Evolutionary conservation across 148 eudicot genomes (phyloP), one percentile per base, ranked within the genome.

Genomic region (Chenopodium quinoa): DNA sequence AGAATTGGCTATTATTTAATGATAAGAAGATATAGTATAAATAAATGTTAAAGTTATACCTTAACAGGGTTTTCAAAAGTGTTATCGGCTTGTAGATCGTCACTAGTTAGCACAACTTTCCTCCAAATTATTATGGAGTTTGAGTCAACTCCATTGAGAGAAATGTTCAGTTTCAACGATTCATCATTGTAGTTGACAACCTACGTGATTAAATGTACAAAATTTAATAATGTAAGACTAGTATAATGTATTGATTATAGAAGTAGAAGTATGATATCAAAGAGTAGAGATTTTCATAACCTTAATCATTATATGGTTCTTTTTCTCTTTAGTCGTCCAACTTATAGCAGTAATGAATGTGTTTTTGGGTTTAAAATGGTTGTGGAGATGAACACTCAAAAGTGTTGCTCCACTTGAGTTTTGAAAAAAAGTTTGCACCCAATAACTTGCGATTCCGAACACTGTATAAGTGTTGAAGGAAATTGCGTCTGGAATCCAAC

Each of bases 401-500:
- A 91, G 90, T 34, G 63, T 79, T 17, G 95, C 97, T 17, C 94
- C 95, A 81, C 88, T 91, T 34, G 98, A 91, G 16, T 89, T 83
- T 40, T 62, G 83, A 88, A 94, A 94, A 78, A 94, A 88, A 4
- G 83, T 87, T 81, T 94, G 98, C 86, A 93, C 89, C 97, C 97
- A 94, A 79, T 91, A 93, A 83, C 93, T 91, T 4, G 95, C 90
- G 73, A 90, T 94, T 79, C 92, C 98, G 79, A 86, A 94, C 7
- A 71, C 64, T 71, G 80, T 86, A 34, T 82, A 84, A 27, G 98
- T 86, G 78, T 91, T 81, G 77, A 93, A 94, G 40, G 89, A 89
- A 60, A 94, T 90, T 9, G 98, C 97, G 85, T 91, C 91, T 29
- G 98, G 91, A 25, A 75, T 86, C 91, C 91, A 94, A 48, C 97